Evolutionary conservation across 805 yeast species (phyloP).

Genomic region (Suhomyces kilbournensis): DNA sequence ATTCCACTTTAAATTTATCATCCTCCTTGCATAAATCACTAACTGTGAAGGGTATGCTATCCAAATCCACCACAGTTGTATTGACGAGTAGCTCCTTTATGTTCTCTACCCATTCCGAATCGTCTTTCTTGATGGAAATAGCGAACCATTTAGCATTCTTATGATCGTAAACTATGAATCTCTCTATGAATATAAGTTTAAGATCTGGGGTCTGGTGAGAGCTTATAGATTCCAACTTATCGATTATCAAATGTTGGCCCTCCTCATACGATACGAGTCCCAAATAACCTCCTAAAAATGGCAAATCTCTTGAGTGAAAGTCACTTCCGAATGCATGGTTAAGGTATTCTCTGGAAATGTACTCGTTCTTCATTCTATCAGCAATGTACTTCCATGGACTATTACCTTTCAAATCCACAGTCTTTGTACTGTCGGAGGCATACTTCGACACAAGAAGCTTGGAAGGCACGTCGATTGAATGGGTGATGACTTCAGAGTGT

Average conservation of each 20-base stretch:
- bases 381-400: slow-evolving; percentile 57
- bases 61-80: slow-evolving; percentile 13
- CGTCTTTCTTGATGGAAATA: slow-evolving; percentile 42
- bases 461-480: slow-evolving; percentile 49
- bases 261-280: slow-evolving; percentile 90
- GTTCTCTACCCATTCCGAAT: slow-evolving; percentile 40
- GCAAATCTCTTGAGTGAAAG: slow-evolving; percentile 40
- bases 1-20: slow-evolving; percentile 27
- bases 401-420: slow-evolving; percentile 2
- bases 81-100: slow-evolving; percentile 11
- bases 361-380: slow-evolving; percentile 39
- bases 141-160: slow-evolving; percentile 44
- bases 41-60: slow-evolving; percentile 22
- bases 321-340: slow-evolving; percentile 12
- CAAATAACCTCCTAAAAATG: slow-evolving; percentile 88
- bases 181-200: slow-evolving; percentile 66
- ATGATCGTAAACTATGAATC: slow-evolving; percentile 58
- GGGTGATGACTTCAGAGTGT: slow-evolving; percentile 51
- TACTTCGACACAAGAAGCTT: slow-evolving; percentile 26
- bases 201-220: slow-evolving; percentile 60
- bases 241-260: slow-evolving; percentile 49
- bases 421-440: slow-evolving; percentile 13
- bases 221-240: slow-evolving; percentile 38
- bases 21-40: slow-evolving; percentile 21
- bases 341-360: slow-evolving; percentile 30